These are phyloP conservation scores for Populus deltoides DNA, from an alignment of 345 rosid species.

Conservation along the genomic window DNA sequence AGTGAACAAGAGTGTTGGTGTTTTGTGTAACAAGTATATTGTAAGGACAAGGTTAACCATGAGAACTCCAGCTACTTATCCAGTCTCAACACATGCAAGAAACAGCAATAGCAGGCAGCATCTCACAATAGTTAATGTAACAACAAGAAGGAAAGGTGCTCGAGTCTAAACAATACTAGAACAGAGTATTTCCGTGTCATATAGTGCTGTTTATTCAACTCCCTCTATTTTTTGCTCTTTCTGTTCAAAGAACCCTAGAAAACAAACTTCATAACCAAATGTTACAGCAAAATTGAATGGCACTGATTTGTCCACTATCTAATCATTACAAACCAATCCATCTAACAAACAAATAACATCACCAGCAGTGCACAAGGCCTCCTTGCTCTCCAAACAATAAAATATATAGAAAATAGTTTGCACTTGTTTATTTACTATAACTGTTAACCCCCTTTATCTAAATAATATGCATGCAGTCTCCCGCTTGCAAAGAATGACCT, in stretches of 20 bases:
- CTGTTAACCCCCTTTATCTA: constrained; percentile 7
- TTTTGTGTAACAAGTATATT: not conserved
- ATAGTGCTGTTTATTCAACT: not conserved
- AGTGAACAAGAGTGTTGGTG: not conserved
- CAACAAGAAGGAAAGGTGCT: not conserved
- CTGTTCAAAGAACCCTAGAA: not conserved
- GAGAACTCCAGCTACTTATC: not conserved
- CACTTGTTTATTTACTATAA: constrained; percentile 13
- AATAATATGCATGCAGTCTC: constrained; percentile 34
- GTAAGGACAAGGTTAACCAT: not conserved
- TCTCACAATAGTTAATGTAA: not conserved
- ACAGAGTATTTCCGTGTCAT: not conserved
- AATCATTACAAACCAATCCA: not conserved
- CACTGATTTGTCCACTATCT: constrained; percentile 4
- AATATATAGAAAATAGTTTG: not conserved
- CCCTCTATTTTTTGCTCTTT: not conserved
- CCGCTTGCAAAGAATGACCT: constrained; percentile 60
- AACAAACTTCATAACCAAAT: not conserved
- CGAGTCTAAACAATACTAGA: not conserved
- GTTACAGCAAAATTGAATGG: constrained; percentile 21
- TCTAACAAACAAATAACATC: constrained; percentile 6
- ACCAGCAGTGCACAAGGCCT: constrained; percentile 5
- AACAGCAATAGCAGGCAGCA: not conserved
- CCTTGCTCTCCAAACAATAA: constrained; percentile 15
- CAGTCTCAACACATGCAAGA: not conserved